Percentiles rank a stretch among this genome's conserved stretches.
These are phyloP conservation scores for Colletotrichum destructivum DNA, from an alignment of 2,329 filamentous ascomycete genomes.

Conservation along the genomic window DNA sequence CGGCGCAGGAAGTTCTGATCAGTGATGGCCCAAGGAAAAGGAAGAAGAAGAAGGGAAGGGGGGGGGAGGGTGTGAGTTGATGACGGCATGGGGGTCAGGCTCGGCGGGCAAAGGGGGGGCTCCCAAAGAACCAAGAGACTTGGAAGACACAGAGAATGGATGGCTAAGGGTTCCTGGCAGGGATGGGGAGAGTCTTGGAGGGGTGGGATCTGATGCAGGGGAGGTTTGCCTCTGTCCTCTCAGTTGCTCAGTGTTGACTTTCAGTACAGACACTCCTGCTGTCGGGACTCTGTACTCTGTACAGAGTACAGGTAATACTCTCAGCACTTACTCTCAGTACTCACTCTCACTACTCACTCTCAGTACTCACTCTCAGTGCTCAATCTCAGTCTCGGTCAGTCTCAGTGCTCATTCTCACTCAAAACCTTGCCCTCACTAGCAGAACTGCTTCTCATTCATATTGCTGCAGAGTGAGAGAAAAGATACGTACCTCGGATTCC, in stretches of 20 bases:
- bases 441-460: not conserved
- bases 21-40: not conserved
- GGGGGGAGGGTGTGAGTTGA: slow-evolving; percentile 9
- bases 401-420: not conserved
- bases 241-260: no score
- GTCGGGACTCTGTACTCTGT: no score
- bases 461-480: not conserved
- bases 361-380: not conserved
- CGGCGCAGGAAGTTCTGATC: slow-evolving; percentile 16
- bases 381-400: not conserved
- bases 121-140: not conserved
- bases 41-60: no score
- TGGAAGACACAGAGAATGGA: slow-evolving; percentile 4
- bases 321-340: not conserved
- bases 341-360: not conserved
- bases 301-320: no score
- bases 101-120: slow-evolving; percentile 9
- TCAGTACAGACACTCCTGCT: not conserved
- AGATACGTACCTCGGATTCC: slow-evolving; percentile 13
- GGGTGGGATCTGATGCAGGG: slow-evolving; percentile 11
- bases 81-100: slow-evolving; percentile 35
- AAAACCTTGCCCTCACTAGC: not conserved
- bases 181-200: slow-evolving; percentile 13
- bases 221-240: not conserved
- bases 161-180: slow-evolving; percentile 18